Percentiles rank a stretch among this genome's conserved stretches.
These are phyloP conservation scores for Cytauxzoon felis DNA, from an alignment of 169 alveolate species.

Conservation along the genomic window DNA sequence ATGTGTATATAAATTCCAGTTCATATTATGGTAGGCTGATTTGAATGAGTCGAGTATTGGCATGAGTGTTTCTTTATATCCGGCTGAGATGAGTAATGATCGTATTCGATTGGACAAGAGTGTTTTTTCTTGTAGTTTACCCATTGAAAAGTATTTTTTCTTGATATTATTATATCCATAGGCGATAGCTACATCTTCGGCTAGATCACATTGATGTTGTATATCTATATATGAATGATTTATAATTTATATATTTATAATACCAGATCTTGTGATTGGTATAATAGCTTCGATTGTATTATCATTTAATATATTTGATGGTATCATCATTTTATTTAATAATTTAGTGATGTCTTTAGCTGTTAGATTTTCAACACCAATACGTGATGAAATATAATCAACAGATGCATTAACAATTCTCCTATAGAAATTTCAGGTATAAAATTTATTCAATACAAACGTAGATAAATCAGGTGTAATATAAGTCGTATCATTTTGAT, in stretches of 20 bases:
- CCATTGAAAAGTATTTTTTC: conserved; percentile 13
- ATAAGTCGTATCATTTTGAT: conserved; percentile 4
- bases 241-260: neutral
- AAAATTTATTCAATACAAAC: neutral
- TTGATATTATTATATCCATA: conserved; percentile 87
- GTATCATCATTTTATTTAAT: conserved; percentile 74
- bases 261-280: conserved; percentile 84
- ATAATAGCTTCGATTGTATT: conserved; percentile 65
- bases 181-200: conserved; percentile 95
- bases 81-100: conserved; percentile 55
- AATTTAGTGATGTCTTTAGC: conserved; percentile 44
- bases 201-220: conserved; percentile 92
- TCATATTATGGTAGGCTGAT: conserved; percentile 58
- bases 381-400: conserved; percentile 42
- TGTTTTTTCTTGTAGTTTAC: conserved; percentile 21
- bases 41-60: conserved; percentile 63
- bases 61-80: conserved; percentile 70
- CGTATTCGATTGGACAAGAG: conserved; percentile 37
- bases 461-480: conserved; percentile 15
- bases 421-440: neutral
- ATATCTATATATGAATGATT: conserved; percentile 73
- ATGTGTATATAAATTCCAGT: conserved; percentile 10
- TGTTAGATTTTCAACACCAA: conserved; percentile 60
- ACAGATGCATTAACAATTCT: conserved; percentile 6
- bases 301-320: conserved; percentile 40